Evolutionary conservation across 768 basidiomycete species (phyloP).

Genomic region (Zangia roseola): DNA sequence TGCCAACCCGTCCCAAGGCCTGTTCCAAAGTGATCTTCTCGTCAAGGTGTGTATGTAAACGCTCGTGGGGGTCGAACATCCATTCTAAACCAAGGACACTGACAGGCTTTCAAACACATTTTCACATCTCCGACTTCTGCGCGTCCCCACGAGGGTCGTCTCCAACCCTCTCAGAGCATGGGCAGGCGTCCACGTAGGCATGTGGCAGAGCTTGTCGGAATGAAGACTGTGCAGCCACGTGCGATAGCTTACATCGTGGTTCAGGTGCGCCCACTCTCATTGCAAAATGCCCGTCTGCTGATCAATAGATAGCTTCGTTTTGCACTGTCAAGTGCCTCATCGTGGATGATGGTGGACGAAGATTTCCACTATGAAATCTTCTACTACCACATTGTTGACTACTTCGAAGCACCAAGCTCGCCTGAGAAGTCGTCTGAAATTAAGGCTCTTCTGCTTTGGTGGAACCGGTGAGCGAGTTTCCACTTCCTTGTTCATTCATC

Average conservation of each 20-base stretch:
- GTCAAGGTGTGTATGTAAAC: conserved; percentile 9
- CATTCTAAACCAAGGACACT: no score
- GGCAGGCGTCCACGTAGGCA: neutral
- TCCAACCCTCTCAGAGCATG: neutral
- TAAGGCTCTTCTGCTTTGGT: conserved; percentile 6
- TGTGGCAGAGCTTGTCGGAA: conserved; percentile 2
- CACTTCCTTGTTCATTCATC: no score
- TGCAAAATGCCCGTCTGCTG: no score
- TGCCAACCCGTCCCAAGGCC: conserved; percentile 7
- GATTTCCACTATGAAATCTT: conserved; percentile 13
- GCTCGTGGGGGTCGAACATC: no score
- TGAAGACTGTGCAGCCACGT: conserved; percentile 16
- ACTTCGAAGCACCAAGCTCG: conserved; percentile 4
- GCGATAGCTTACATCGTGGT: conserved; percentile 25
- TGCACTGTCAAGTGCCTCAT: conserved; percentile 6
- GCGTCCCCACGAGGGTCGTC: neutral
- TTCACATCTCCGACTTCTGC: conserved; percentile 22
- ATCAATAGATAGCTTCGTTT: conserved; percentile 10
- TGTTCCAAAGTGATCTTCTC: conserved; percentile 13
- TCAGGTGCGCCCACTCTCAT: conserved; percentile 14
- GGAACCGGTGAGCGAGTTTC: conserved; percentile 3
- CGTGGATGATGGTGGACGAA: conserved; percentile 6
- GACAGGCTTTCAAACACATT: conserved; percentile 17
- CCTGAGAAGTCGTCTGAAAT: neutral
- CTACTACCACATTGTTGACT: conserved; percentile 11